A percentile compares a stretch with the other conserved stretches of the same genome.
Evolutionary conservation across 2,329 filamentous ascomycete genomes (phyloP).

Genomic region (Chalaropsis ovoidea): DNA sequence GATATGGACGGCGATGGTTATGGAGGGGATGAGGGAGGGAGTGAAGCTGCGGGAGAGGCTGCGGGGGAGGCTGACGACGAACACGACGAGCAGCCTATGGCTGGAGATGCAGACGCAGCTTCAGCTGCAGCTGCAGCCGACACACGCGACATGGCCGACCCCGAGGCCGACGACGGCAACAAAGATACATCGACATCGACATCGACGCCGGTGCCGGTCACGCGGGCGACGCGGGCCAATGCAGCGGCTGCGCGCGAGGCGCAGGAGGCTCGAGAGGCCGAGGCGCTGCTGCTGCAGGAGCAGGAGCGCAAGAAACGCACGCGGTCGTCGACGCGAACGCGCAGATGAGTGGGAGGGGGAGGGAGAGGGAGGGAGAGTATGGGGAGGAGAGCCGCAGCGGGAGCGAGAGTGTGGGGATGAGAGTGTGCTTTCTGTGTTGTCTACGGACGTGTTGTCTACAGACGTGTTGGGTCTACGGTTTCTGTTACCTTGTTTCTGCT

Average conservation of each 20-base stretch:
- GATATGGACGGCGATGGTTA: constrained; percentile 18
- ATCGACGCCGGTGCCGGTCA: neutral
- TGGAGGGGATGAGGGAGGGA: neutral
- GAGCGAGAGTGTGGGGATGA: neutral
- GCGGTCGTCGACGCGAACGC: constrained; percentile 27
- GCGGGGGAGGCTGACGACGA: constrained; percentile 27
- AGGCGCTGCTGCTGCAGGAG: neutral
- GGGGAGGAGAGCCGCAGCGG: neutral
- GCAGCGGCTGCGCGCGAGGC: constrained; percentile 16
- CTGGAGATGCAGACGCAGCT: neutral
- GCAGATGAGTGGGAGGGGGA: constrained; percentile 17
- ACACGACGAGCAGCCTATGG: neutral
- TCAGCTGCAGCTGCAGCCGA: neutral
- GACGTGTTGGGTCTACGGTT: constrained; percentile 3
- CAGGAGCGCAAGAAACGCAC: constrained; percentile 27
- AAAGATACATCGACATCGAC: neutral
- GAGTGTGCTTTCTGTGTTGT: neutral
- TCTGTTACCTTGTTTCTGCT: neutral
- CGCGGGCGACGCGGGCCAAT: constrained; percentile 23
- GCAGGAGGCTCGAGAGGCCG: constrained; percentile 8
- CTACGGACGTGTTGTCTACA: neutral
- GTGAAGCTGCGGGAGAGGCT: neutral
- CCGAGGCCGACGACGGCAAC: neutral
- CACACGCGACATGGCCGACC: neutral
- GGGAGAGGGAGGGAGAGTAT: neutral